Evolutionary conservation across 257 asterid species (phyloP).

Genomic region (Ocimum tenuiflorum): DNA sequence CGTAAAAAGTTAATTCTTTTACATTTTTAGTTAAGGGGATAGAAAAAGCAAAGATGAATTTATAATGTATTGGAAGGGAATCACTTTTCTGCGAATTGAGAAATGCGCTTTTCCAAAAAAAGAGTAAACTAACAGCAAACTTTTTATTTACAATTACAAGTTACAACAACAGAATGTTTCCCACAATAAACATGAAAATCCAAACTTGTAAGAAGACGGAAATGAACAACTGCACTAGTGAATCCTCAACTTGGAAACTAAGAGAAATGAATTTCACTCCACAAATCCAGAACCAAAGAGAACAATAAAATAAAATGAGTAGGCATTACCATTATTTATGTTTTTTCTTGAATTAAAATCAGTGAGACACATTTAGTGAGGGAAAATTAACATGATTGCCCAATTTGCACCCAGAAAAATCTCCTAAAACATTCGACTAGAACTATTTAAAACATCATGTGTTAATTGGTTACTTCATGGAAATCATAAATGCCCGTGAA

Average conservation of each 20-base stretch:
- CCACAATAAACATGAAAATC: not conserved
- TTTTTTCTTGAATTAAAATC: too few species aligned
- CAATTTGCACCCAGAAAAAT: not conserved
- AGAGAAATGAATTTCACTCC: not conserved
- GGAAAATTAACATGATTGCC: not conserved
- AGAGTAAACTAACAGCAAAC: too few species aligned
- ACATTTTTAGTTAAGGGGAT: too few species aligned
- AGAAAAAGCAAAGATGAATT: too few species aligned
- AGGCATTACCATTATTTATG: not conserved
- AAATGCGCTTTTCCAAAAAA: too few species aligned
- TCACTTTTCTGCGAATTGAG: too few species aligned
- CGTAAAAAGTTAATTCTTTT: too few species aligned
- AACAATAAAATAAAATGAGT: not conserved
- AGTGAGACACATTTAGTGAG: too few species aligned
- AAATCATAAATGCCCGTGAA: not conserved
- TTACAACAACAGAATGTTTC: not conserved
- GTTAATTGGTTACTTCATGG: not conserved
- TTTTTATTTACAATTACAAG: too few species aligned
- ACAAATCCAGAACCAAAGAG: not conserved
- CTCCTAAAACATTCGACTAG: not conserved
- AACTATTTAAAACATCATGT: not conserved
- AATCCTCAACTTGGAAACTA: not conserved
- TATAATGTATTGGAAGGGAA: too few species aligned
- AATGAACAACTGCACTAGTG: not conserved
- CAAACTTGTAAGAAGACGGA: not conserved